Percentiles rank a stretch among this genome's conserved stretches.
These are phyloP conservation scores for Microbotryum violaceum DNA, from an alignment of 1,284 basidiomycete genomes.

Conservation along the genomic window DNA sequence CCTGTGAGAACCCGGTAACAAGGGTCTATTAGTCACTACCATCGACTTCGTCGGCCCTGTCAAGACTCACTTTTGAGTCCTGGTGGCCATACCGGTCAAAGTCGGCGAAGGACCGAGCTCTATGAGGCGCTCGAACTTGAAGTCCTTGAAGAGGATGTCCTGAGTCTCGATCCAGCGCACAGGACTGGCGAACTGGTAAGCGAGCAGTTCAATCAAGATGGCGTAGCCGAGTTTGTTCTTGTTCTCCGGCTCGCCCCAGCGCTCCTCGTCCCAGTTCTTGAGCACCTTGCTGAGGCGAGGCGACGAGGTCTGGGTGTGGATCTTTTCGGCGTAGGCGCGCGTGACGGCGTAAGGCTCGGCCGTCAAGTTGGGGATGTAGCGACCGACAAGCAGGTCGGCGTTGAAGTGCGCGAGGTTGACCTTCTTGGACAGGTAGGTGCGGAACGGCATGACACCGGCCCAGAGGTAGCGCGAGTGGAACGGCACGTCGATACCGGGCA, in stretches of 20 bases:
- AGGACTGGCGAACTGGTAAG: conserved; percentile 82
- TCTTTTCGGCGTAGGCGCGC: conserved; percentile 84
- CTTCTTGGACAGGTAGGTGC: conserved; percentile 94
- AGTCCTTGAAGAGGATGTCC: conserved; percentile 83
- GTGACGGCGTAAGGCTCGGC: conserved; percentile 89
- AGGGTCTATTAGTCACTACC: too few relatives aligned
- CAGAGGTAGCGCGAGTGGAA: conserved; percentile 98
- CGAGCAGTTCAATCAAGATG: conserved; percentile 89
- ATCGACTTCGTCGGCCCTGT: too few relatives aligned
- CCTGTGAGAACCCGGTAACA: conserved; percentile 50
- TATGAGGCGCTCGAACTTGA: conserved; percentile 85
- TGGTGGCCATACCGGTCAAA: conserved; percentile 88
- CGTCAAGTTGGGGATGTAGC: conserved; percentile 95
- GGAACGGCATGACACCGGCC: conserved; percentile 97
- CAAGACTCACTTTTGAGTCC: conserved; percentile 50
- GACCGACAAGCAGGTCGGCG: conserved; percentile 82
- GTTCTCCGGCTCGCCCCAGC: conserved; percentile 72
- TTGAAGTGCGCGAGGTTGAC: conserved; percentile 84
- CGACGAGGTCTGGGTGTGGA: conserved; percentile 77
- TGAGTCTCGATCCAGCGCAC: conserved; percentile 99
- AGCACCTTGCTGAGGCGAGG: conserved; percentile 80
- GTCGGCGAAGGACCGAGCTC: conserved; percentile 95
- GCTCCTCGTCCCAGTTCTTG: conserved; percentile 84
- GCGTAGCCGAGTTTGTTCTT: conserved; percentile 89
- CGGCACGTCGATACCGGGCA: conserved; percentile 96